phyloP scores from a whole-genome alignment of 2,329 filamentous ascomycete species.

The Colletotrichum neosansevieriae region DNA sequence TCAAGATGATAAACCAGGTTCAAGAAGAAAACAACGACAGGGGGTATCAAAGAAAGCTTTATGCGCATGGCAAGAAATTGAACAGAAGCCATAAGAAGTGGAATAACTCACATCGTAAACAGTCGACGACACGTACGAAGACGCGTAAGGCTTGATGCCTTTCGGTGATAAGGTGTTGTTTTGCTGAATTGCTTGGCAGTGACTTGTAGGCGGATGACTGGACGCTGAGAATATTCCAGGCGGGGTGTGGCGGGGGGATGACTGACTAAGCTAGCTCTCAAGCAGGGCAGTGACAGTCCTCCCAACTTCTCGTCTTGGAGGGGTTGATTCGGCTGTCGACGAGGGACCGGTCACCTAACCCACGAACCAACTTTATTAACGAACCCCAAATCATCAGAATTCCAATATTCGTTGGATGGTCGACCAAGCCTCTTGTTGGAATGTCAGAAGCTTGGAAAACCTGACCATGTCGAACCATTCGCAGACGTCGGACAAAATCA shows the following conservation, averaged over 20 bases:
- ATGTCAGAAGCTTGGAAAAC: slow-evolving; percentile 10
- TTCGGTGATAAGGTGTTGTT: slow-evolving; percentile 14
- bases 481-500: slow-evolving; percentile 23
- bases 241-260: slow-evolving; percentile 22
- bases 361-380: slow-evolving; percentile 18
- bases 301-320: not conserved
- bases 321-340: not conserved
- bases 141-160: slow-evolving; percentile 38
- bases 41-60: slow-evolving; percentile 6
- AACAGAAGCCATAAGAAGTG: slow-evolving; percentile 6
- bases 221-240: slow-evolving; percentile 2
- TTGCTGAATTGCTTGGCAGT: slow-evolving; percentile 6
- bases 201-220: slow-evolving; percentile 10
- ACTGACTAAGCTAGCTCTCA: slow-evolving; percentile 23
- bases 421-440: not conserved
- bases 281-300: slow-evolving; percentile 11
- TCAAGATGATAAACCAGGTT: not conserved
- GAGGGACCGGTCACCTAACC: slow-evolving; percentile 25
- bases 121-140: slow-evolving; percentile 30
- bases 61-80: not conserved
- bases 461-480: not conserved
- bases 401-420: slow-evolving; percentile 22
- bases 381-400: slow-evolving; percentile 18
- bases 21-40: not conserved
- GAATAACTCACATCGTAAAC: slow-evolving; percentile 25